phyloP scores from a whole-genome alignment of 208 protist species.

The Acanthamoeba triangularis region DNA sequence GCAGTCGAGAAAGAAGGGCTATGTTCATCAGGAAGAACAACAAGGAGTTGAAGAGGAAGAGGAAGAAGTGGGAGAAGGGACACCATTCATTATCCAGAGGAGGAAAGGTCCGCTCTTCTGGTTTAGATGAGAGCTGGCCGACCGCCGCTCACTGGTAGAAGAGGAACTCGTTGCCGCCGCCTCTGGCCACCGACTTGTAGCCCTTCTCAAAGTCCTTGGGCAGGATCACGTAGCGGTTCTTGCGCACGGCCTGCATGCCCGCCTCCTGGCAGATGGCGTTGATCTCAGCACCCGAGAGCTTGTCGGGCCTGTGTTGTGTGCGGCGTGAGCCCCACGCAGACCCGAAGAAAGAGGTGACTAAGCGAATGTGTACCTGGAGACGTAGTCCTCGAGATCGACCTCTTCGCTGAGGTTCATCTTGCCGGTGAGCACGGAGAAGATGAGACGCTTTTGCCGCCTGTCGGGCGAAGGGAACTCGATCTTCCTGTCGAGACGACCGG shows the following conservation, averaged over 20 bases:
- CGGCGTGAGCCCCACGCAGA: background rate
- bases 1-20: too few species aligned
- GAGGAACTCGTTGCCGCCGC: conserved; percentile 72
- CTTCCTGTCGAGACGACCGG: conserved; percentile 98
- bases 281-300: conserved; percentile 99
- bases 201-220: conserved; percentile 99
- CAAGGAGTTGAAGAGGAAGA: background rate
- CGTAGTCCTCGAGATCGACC: conserved; percentile 98
- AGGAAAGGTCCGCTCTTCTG: too few species aligned
- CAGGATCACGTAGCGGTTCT: conserved; percentile 99
- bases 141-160: conserved; percentile 42
- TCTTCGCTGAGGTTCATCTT: conserved; percentile 99
- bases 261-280: conserved; percentile 99
- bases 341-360: background rate
- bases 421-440: conserved; percentile 99
- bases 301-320: conserved; percentile 95
- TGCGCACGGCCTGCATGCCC: conserved; percentile 99
- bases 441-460: conserved; percentile 99
- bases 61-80: background rate
- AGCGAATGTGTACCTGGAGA: conserved; percentile 35
- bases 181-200: conserved; percentile 92
- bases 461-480: conserved; percentile 99
- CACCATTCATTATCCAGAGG: background rate
- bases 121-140: too few species aligned
- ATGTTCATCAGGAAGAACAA: background rate